Conservation (phyloP, 345 rosid genomes). For the Eucalyptus erythrocorys region DNA sequence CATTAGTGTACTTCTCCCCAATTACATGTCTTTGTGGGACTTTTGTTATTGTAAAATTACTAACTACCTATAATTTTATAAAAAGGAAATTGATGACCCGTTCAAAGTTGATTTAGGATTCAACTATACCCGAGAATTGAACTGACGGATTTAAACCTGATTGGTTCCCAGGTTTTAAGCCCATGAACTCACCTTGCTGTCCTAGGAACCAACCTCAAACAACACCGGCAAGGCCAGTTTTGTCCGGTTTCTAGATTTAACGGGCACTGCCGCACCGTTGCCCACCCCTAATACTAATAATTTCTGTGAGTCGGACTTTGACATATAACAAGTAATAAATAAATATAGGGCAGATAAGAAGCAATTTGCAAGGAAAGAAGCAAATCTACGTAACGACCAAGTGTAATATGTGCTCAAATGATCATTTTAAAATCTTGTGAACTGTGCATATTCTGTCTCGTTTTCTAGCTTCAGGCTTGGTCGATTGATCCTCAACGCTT, state of each 20-base stretch:
- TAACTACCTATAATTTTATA: background rate
- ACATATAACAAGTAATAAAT: background rate
- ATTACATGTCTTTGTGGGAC: background rate
- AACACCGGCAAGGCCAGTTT: background rate
- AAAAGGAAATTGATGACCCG: background rate
- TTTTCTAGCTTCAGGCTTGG: background rate
- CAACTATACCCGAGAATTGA: background rate
- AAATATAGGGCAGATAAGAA: background rate
- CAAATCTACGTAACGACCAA: background rate
- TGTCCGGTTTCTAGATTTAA: background rate
- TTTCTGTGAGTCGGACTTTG: background rate
- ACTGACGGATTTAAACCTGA: background rate
- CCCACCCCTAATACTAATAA: background rate
- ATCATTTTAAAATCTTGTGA: background rate
- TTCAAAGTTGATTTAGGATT: background rate
- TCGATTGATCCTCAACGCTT: background rate
- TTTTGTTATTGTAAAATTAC: background rate
- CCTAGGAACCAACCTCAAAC: background rate
- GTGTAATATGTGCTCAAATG: background rate
- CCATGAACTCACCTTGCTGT: background rate
- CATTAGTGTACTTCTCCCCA: no score
- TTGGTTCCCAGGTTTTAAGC: background rate
- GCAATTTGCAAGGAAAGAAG: background rate
- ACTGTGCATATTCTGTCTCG: background rate
- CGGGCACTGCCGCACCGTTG: background rate